Evolutionary conservation across 163 green algal species (phyloP).

Genomic region (Smithsoniella earleae): DNA sequence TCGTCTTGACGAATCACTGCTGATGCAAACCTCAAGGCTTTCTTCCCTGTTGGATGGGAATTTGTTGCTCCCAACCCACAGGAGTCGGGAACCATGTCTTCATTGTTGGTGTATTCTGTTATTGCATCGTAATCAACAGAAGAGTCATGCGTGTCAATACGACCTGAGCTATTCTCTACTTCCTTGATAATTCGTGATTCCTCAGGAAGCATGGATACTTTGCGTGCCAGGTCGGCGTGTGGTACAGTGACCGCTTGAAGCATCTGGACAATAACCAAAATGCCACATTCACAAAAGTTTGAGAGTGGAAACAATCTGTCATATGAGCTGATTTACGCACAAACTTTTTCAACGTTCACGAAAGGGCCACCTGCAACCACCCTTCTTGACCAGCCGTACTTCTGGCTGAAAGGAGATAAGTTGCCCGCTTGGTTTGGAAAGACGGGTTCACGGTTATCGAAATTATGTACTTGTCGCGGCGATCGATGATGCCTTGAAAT

Average conservation of each 20-base stretch:
- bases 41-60: background rate
- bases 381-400: background rate
- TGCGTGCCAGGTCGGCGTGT: background rate
- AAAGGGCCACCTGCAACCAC: background rate
- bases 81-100: background rate
- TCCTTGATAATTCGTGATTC: background rate
- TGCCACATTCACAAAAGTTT: background rate
- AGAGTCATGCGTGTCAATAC: background rate
- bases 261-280: background rate
- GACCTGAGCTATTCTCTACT: background rate
- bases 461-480: constrained; percentile 24
- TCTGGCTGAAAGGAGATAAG: constrained; percentile 6
- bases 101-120: too few relatives aligned
- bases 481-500: background rate
- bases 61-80: background rate
- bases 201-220: background rate
- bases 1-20: background rate
- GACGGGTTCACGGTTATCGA: background rate
- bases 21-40: background rate
- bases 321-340: background rate
- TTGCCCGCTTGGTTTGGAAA: background rate
- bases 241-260: constrained; percentile 13
- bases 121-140: too few relatives aligned
- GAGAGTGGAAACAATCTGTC: background rate
- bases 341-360: background rate